phyloP scores from a whole-genome alignment of 2,329 filamentous ascomycete species.

The Cytospora mali region DNA sequence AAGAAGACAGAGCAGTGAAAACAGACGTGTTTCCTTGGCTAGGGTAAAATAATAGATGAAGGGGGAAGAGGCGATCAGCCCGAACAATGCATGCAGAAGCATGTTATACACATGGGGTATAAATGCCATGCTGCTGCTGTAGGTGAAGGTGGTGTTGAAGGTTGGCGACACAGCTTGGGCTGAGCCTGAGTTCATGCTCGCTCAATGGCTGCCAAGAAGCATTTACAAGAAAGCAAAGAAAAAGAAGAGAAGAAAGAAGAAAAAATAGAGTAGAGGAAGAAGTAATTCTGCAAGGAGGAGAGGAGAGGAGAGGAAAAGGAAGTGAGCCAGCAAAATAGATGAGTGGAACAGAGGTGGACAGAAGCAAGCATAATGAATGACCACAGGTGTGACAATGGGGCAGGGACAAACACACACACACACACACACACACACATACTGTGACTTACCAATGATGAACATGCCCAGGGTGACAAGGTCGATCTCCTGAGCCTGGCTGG shows the following conservation, averaged over 20 bases:
- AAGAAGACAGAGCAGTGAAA: constrained; percentile 7
- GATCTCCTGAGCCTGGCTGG: constrained; percentile 44
- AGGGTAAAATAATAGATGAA: constrained; percentile 20
- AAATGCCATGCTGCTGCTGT: neutral
- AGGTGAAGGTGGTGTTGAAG: neutral
- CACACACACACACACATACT: neutral
- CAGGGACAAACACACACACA: neutral
- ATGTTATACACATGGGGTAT: neutral
- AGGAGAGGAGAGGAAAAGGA: neutral
- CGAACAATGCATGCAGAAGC: constrained; percentile 16
- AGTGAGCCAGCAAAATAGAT: constrained; percentile 15
- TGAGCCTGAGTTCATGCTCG: neutral
- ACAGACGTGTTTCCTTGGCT: neutral
- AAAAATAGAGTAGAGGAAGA: neutral
- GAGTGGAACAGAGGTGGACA: neutral
- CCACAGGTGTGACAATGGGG: neutral
- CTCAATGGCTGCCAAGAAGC: neutral
- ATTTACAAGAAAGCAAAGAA: neutral
- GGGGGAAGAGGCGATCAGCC: constrained; percentile 10
- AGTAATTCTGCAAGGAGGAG: neutral
- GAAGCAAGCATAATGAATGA: neutral
- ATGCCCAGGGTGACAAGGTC: constrained; percentile 73
- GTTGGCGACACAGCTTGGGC: neutral
- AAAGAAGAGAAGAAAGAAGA: neutral
- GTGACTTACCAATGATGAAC: constrained; percentile 67